A percentile compares a stretch with the other conserved stretches of the same genome.
These are phyloP conservation scores for Jamesozyma gamospora DNA, from an alignment of 805 yeast species.

Conservation along the genomic window DNA sequence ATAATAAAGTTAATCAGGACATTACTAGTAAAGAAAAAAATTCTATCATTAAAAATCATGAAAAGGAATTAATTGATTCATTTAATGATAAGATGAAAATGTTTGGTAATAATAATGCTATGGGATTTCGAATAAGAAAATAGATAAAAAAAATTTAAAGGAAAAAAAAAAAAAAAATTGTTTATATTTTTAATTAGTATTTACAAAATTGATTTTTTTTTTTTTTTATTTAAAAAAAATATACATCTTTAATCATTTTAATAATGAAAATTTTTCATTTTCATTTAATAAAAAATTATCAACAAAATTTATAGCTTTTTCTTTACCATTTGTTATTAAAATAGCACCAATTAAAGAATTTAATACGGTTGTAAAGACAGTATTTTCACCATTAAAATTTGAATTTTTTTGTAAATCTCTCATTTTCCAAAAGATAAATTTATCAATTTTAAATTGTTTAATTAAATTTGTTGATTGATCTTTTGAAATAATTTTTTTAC, in stretches of 20 bases:
- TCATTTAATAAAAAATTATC: conserved; percentile 37
- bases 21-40: too few species aligned
- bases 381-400: conserved; percentile 43
- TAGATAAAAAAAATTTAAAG: conserved; percentile 10
- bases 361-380: conserved; percentile 44
- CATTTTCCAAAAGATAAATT: conserved; percentile 58
- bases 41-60: neutral
- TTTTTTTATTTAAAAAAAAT: neutral
- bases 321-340: conserved; percentile 50
- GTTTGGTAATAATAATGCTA: conserved; percentile 12
- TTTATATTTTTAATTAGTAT: neutral
- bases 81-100: conserved; percentile 15
- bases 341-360: conserved; percentile 64
- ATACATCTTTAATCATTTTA: neutral
- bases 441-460: conserved; percentile 36
- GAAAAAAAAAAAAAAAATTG: conserved; percentile 9
- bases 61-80: neutral
- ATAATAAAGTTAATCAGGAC: too few species aligned
- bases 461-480: conserved; percentile 44
- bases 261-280: conserved; percentile 6
- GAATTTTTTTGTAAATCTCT: conserved; percentile 37
- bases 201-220: neutral
- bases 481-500: conserved; percentile 44
- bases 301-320: conserved; percentile 48
- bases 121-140: conserved; percentile 11